These are phyloP conservation scores for Ceratobasidium sp. DNA, from an alignment of 1,284 basidiomycete genomes.

Conservation along the genomic window DNA sequence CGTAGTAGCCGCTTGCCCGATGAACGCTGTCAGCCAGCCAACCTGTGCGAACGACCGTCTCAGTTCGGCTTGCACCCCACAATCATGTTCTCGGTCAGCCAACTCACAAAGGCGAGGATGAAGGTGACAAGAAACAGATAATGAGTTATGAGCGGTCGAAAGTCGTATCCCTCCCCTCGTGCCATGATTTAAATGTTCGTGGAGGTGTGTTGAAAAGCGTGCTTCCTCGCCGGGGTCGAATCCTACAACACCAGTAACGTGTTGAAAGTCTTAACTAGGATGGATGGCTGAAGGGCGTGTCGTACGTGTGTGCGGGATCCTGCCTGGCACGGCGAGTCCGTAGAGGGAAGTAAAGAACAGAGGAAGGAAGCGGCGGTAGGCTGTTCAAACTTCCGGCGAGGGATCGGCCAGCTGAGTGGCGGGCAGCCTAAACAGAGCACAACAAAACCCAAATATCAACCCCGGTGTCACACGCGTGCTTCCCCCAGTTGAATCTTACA, in stretches of 20 bases:
- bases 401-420: conserved; percentile 19
- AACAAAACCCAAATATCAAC: conserved; percentile 8
- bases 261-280: conserved; percentile 1
- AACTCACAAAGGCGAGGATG: conserved; percentile 77
- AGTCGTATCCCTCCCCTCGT: conserved; percentile 49
- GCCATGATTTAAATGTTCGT: conserved; percentile 31
- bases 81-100: not conserved
- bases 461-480: conserved; percentile 13
- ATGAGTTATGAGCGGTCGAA: conserved; percentile 57
- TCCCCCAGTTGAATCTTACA: not conserved
- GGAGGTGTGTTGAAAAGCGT: conserved; percentile 13
- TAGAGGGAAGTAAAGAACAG: conserved; percentile 11
- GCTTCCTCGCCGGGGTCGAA: not conserved
- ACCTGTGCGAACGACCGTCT: conserved; percentile 59
- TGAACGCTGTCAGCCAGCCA: conserved; percentile 94
- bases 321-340: conserved; percentile 31
- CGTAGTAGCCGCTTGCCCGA: conserved; percentile 77
- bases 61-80: conserved; percentile 37
- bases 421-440: not conserved
- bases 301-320: conserved; percentile 18
- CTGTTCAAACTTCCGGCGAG: conserved; percentile 26
- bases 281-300: not conserved
- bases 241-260: conserved; percentile 19
- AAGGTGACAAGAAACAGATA: conserved; percentile 73
- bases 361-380: not conserved